Evolutionary conservation across 768 basidiomycete species (phyloP).

Genomic region (Mycena kentingensis): DNA sequence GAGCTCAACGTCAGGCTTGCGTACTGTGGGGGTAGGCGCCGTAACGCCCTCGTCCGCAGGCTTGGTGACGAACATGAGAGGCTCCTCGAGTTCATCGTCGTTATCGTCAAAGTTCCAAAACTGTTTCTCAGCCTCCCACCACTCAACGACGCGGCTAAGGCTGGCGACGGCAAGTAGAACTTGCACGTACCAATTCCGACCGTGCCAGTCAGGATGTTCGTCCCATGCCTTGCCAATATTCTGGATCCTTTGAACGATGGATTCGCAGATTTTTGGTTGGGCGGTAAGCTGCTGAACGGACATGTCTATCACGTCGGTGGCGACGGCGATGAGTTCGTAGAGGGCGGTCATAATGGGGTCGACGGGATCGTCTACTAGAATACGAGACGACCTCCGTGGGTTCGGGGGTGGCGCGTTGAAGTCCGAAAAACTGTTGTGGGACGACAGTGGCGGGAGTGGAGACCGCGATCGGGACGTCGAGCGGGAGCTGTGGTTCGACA

Average conservation of each 20-base stretch:
- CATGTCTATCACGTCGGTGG: slow-evolving; percentile 92
- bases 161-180: slow-evolving; percentile 94
- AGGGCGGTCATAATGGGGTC: slow-evolving; percentile 89
- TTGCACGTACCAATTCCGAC: slow-evolving; percentile 97
- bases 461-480: slow-evolving; percentile 95
- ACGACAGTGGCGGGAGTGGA: slow-evolving; percentile 74
- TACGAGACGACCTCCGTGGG: slow-evolving; percentile 78
- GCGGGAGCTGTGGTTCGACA: slow-evolving; percentile 83
- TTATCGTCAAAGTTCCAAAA: slow-evolving; percentile 99
- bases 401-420: slow-evolving; percentile 44
- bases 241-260: slow-evolving; percentile 88
- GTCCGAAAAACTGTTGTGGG: slow-evolving; percentile 67
- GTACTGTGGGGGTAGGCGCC: slow-evolving; percentile 34
- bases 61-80: slow-evolving; percentile 91
- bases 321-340: slow-evolving; percentile 89
- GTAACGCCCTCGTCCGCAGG: slow-evolving; percentile 63
- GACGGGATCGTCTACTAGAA: slow-evolving; percentile 80
- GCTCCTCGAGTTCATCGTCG: slow-evolving; percentile 87
- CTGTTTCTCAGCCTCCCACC: slow-evolving; percentile 99
- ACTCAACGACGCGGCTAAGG: slow-evolving; percentile 94
- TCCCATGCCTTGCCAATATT: slow-evolving; percentile 95
- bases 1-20: slow-evolving; percentile 43
- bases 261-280: slow-evolving; percentile 81
- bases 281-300: slow-evolving; percentile 83
- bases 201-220: slow-evolving; percentile 97